Base-by-base conservation (phyloP, 331 rosid species). In the Prunus yedoensis region DNA sequence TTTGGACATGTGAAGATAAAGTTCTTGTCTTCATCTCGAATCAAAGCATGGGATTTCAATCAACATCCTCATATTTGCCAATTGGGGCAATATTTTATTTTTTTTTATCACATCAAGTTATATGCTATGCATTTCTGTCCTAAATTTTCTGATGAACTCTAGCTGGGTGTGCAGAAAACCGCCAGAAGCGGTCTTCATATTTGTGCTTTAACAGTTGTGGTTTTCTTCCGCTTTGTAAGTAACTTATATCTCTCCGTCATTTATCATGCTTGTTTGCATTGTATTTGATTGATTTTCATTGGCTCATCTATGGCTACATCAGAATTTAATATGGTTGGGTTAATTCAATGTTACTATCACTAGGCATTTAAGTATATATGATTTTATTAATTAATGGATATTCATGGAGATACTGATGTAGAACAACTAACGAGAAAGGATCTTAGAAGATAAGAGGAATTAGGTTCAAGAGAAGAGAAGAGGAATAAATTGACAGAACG, bases 201-300 rank as follows among this genome's bases (percentile, higher is more conserved):
- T 71, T 94, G 99, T 82, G 99, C 99, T 77, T 86, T 94, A 77
- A 84, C 99, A 25, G 93, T 94, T 51, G 99, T 92, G 83, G 80
- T 92, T 79, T 92, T 92, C 90, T 92, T 94, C 79, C 97, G 99
- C 67, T 94, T 92, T 79, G 99, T 94, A 88, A 94, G 99, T 84
- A 74, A 18, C 76, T 79, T 46, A 12, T 52, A 46, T 65, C 74
- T 81, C 68, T 63, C 17, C 54, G n/a, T n/a, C n/a, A 10, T 66
- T 47, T 53, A 21, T 59, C 12, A 41, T 64, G 27, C 63, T 54
- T 28, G 0, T 66, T 27, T 54, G 66, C 77, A 54, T 68, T 52
- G 30, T 32, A 8, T 50, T 46, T 66, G 57, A 47, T 76, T 52
- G 32, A 4, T 30, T 51, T 59, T 25, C 18, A 17, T 14, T 57